phyloP scores from a whole-genome alignment of 352 stramenopile genomes.

The Phytophthora constricta region DNA sequence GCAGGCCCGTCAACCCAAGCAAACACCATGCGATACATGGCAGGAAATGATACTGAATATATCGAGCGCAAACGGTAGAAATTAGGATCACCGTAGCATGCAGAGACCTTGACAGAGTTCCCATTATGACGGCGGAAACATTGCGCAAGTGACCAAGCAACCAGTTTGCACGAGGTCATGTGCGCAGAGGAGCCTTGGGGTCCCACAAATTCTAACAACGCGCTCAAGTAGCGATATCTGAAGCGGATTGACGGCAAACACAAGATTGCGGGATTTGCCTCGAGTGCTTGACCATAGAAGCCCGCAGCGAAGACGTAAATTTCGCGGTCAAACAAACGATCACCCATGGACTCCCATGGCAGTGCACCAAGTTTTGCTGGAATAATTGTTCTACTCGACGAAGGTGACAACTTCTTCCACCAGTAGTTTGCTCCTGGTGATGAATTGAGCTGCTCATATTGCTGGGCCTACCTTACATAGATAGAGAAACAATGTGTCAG shows the following conservation, averaged over 20 bases:
- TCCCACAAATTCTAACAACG: conserved; percentile 34
- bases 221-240: conserved; percentile 33
- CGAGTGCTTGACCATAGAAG: conserved; percentile 31
- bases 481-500: background rate
- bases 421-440: conserved; percentile 35
- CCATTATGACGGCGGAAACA: conserved; percentile 13
- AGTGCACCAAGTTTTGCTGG: background rate
- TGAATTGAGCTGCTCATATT: conserved; percentile 43
- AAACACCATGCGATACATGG: conserved; percentile 47
- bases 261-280: background rate
- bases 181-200: conserved; percentile 17
- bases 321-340: conserved; percentile 36
- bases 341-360: conserved; percentile 26
- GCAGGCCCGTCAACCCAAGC: conserved; percentile 43
- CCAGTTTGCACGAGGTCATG: conserved; percentile 17
- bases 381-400: background rate
- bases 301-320: conserved; percentile 51
- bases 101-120: background rate
- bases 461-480: conserved; percentile 26
- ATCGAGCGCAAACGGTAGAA: conserved; percentile 46
- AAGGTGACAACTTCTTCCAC: conserved; percentile 39
- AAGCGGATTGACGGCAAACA: conserved; percentile 24
- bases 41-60: conserved; percentile 37
- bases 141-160: conserved; percentile 44
- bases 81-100: conserved; percentile 28